Evolutionary conservation across 495 filamentous ascomycete species (phyloP).

Genomic region (Aspergillus nidulans): DNA sequence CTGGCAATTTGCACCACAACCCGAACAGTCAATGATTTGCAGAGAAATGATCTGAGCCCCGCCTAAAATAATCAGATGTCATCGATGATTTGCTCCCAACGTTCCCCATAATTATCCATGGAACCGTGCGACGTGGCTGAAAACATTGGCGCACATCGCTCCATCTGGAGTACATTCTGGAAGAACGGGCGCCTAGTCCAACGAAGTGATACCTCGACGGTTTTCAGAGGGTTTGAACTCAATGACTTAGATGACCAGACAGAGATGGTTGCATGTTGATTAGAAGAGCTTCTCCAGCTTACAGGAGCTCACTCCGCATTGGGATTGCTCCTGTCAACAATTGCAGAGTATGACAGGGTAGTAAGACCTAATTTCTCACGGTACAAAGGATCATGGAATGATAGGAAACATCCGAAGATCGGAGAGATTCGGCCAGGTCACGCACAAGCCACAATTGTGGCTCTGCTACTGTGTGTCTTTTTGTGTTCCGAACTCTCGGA

Average conservation of each 20-base stretch:
- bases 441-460: conserved; percentile 8
- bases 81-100: conserved; percentile 12
- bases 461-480: background rate
- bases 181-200: background rate
- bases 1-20: conserved; percentile 12
- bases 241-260: no score
- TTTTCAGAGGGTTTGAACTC: no score
- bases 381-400: background rate
- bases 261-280: no score
- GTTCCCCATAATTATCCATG: conserved; percentile 18
- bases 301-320: background rate
- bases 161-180: conserved; percentile 2
- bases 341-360: background rate
- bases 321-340: background rate
- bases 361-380: background rate
- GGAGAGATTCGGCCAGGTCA: background rate
- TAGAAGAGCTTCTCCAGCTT: no score
- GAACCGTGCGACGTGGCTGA: conserved; percentile 19
- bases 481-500: background rate
- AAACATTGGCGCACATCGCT: conserved; percentile 1
- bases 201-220: no score
- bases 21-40: conserved; percentile 26
- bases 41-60: conserved; percentile 17
- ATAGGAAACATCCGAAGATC: background rate
- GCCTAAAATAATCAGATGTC: conserved; percentile 6